Evolutionary conservation across 768 basidiomycete species (phyloP).

Genomic region (Imleria badia): DNA sequence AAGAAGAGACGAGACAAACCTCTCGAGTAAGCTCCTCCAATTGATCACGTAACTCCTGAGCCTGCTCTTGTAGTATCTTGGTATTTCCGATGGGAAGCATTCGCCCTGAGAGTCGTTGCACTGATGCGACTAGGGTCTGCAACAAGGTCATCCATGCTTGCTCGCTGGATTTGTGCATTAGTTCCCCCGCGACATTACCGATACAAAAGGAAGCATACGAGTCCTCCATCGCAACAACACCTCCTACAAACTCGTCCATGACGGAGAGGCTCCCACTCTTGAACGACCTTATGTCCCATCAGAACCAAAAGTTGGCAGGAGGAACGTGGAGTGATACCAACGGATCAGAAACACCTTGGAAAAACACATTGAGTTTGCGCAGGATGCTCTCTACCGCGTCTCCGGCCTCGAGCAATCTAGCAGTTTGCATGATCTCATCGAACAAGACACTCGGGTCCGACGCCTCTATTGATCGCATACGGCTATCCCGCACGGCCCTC

Average conservation of each 20-base stretch:
- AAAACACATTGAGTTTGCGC: conserved; percentile 51
- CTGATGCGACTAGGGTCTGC: conserved; percentile 56
- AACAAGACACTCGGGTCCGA: conserved; percentile 57
- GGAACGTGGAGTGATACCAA: conserved; percentile 36
- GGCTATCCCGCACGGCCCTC: conserved; percentile 31
- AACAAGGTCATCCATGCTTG: conserved; percentile 64
- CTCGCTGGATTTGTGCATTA: conserved; percentile 45
- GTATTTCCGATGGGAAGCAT: conserved; percentile 52
- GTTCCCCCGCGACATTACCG: conserved; percentile 2
- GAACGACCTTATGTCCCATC: conserved; percentile 46
- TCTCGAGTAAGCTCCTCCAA: conserved; percentile 68
- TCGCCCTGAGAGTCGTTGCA: conserved; percentile 67
- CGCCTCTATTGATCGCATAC: conserved; percentile 18
- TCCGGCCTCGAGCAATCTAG: conserved; percentile 41
- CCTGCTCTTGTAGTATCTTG: conserved; percentile 52
- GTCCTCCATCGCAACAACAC: conserved; percentile 55
- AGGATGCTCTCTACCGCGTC: conserved; percentile 56
- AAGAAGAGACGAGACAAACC: conserved; percentile 37
- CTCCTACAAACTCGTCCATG: conserved; percentile 64
- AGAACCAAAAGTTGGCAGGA: not conserved
- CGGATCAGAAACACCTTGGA: conserved; percentile 62
- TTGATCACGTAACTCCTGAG: conserved; percentile 55
- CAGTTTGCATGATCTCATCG: conserved; percentile 59
- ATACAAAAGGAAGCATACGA: conserved; percentile 47
- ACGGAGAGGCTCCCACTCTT: conserved; percentile 60